These are phyloP conservation scores for Noccaea caerulescens DNA, from an alignment of 345 rosid species.

Conservation along the genomic window DNA sequence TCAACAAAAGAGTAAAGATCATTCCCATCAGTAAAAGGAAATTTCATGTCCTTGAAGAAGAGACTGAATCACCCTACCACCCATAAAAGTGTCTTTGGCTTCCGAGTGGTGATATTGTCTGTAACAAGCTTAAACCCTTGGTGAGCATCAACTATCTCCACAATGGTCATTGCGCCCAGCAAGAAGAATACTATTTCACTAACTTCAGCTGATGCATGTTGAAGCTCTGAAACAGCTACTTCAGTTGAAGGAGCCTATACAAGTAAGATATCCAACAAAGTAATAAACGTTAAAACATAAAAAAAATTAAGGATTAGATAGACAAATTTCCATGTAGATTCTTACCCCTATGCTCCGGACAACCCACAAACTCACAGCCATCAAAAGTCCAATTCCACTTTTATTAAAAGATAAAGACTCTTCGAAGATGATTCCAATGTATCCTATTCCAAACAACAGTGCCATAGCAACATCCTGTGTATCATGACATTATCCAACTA, in stretches of 20 bases:
- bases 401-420: slow-evolving; percentile 94
- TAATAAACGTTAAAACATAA: neutral
- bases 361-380: slow-evolving; percentile 98
- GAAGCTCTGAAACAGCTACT: slow-evolving; percentile 82
- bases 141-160: slow-evolving; percentile 97
- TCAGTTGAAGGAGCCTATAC: slow-evolving; percentile 95
- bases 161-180: slow-evolving; percentile 99
- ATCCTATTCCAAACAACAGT: slow-evolving; percentile 81
- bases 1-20: slow-evolving; percentile 24
- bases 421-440: slow-evolving; percentile 87
- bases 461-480: slow-evolving; percentile 99
- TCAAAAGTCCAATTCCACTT: slow-evolving; percentile 91
- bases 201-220: slow-evolving; percentile 92
- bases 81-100: slow-evolving; percentile 84
- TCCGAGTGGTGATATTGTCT: slow-evolving; percentile 92
- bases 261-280: slow-evolving; percentile 33
- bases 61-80: slow-evolving; percentile 63
- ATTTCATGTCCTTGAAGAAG: neutral
- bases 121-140: slow-evolving; percentile 99
- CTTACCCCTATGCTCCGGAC: slow-evolving; percentile 89
- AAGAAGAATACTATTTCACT: slow-evolving; percentile 94
- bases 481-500: slow-evolving; percentile 32
- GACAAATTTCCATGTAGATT: slow-evolving; percentile 1
- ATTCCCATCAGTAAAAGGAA: neutral
- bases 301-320: neutral